Evolutionary conservation across 169 alveolate species (phyloP), one percentile per base, ranked within the genome.

Genomic region (Plasmodium berghei): DNA sequence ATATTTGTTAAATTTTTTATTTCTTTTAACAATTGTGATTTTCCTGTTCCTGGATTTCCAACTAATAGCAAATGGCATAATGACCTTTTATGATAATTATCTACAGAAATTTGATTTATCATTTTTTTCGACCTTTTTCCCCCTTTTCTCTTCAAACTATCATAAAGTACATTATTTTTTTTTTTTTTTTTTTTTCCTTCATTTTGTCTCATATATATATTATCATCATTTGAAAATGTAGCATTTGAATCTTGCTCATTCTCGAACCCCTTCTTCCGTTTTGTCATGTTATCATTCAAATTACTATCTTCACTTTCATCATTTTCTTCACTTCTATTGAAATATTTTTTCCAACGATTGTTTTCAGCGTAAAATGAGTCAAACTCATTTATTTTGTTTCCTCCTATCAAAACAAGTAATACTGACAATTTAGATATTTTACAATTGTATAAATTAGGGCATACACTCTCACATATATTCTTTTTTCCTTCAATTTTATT

Each of bases 31-130:
- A 98, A 86, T 58, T 95, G 96, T 24, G 99, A 96, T 92, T 98
- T 98, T 42, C 99, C 99, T 1, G 98, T 96, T 6, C 99, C 99
- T 5, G 99, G 99, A 66, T 96, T 98, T 0, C 99, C 99, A 45
- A 98, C 95, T 48, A 97, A 89, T 22, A 98, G 89, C 45, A 97
- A 73, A 87, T 98, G 99, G 59, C 96, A 93, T 54, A 91, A 87
- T 0, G 96, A 88, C 20, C 96, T 72, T 42, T 86, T 70, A 54
- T 91, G 90, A 12, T 56, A 86, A 67, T 71, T 56, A 42, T 64
- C 67, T 22, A 64, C n/a, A 1, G 77, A 48, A 75, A 55, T 16
- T 20, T 67, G n/a, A 34, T 49, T 55, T 58, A 72, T 20, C 26
- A 46, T 40, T 22, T 64, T 34, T 18, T 28, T 56, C 16, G 54